phyloP scores from a whole-genome alignment of 768 basidiomycete species.

The Leccinum subgranulosum region DNA sequence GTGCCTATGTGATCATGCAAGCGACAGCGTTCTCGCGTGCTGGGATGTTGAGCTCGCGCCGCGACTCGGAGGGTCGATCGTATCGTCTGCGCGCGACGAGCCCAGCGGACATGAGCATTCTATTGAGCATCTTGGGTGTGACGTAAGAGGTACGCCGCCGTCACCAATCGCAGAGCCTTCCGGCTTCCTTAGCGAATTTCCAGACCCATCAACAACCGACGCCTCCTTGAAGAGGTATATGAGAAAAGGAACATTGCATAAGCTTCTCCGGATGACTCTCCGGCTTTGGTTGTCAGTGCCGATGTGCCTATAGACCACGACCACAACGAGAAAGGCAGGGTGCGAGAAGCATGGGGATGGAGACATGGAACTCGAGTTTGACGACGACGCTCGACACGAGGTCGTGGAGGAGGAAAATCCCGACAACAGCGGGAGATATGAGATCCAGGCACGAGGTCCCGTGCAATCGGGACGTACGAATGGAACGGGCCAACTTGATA shows the following conservation, averaged over 20 bases:
- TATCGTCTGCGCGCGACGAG: conserved; percentile 44
- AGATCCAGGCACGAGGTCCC: conserved; percentile 46
- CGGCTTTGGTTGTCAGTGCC: conserved; percentile 14
- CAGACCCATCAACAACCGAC: conserved; percentile 77
- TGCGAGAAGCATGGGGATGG: conserved; percentile 41
- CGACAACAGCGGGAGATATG: conserved; percentile 60
- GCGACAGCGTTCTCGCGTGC: conserved; percentile 66
- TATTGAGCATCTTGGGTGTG: conserved; percentile 77
- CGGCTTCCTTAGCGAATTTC: not conserved
- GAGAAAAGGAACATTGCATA: conserved; percentile 55
- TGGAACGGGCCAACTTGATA: conserved; percentile 34
- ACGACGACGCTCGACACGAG: conserved; percentile 13
- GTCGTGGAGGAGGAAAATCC: conserved; percentile 22
- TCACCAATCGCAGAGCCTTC: not conserved
- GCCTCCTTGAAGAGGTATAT: conserved; percentile 67
- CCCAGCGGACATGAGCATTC: conserved; percentile 70
- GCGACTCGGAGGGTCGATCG: conserved; percentile 40
- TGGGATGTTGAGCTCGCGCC: conserved; percentile 56
- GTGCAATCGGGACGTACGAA: conserved; percentile 43
- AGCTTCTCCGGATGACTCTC: conserved; percentile 47
- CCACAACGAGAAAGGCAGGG: conserved; percentile 20
- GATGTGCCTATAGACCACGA: conserved; percentile 19
- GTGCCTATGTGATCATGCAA: conserved; percentile 77
- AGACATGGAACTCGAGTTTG: conserved; percentile 32
- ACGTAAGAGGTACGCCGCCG: conserved; percentile 71